Evolutionary conservation across 2,329 filamentous ascomycete species (phyloP).

Genomic region (Metarhizium sp.): DNA sequence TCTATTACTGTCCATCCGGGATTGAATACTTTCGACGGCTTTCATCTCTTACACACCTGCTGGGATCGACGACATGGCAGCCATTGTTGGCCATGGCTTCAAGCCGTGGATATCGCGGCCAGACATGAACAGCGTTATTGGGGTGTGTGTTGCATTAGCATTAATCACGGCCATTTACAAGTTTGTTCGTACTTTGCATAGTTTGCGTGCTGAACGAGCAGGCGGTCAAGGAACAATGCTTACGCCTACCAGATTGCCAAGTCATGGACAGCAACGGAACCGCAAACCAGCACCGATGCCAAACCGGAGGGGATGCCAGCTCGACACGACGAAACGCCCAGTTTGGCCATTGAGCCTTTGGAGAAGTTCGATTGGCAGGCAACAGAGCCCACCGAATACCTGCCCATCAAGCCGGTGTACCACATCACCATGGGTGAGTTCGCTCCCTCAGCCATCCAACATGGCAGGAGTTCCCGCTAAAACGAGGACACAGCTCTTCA

Average conservation of each 20-base stretch:
- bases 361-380: constrained; percentile 29
- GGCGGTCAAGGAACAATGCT: background rate
- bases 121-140: background rate
- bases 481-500: constrained; percentile 27
- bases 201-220: background rate
- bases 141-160: background rate
- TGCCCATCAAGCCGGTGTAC: constrained; percentile 43
- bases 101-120: background rate
- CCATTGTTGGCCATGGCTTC: background rate
- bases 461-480: background rate
- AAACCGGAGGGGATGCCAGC: background rate
- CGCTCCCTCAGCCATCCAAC: background rate
- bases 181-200: background rate
- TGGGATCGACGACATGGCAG: background rate
- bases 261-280: background rate
- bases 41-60: background rate
- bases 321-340: background rate
- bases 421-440: constrained; percentile 44
- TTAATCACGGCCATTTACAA: background rate
- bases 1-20: too few relatives aligned
- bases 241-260: background rate
- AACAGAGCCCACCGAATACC: constrained; percentile 27
- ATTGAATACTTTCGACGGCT: background rate
- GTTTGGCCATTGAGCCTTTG: constrained; percentile 13
- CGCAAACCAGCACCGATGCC: background rate